phyloP scores from a whole-genome alignment of 2,329 filamentous ascomycete species.

The Verticillium nonalfalfae region DNA sequence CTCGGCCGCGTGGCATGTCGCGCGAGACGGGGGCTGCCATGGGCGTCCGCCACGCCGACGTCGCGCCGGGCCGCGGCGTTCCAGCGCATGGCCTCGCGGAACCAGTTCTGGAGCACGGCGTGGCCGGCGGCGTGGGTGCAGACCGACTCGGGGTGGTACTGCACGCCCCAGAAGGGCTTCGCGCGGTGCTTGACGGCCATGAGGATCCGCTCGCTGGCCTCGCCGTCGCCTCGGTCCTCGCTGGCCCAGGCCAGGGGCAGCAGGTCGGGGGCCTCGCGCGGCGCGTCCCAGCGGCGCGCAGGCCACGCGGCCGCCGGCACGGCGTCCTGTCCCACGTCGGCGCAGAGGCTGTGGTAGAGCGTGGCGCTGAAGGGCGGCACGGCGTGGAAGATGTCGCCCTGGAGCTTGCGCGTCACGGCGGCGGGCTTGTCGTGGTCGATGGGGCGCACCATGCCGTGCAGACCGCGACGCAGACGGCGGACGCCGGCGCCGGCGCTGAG shows the following conservation, averaged over 20 bases:
- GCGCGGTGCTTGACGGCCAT: constrained; percentile 67
- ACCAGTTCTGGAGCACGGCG: constrained; percentile 69
- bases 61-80: constrained; percentile 30
- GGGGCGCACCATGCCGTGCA: constrained; percentile 74
- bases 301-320: constrained; percentile 28
- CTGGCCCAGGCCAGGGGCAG: constrained; percentile 59
- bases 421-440: constrained; percentile 46
- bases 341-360: constrained; percentile 65
- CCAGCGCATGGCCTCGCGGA: constrained; percentile 57
- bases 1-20: constrained; percentile 24
- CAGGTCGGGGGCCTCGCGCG: constrained; percentile 30
- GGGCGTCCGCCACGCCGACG: constrained; percentile 8
- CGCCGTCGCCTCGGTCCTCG: constrained; percentile 29
- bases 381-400: constrained; percentile 57
- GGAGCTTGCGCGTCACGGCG: background rate
- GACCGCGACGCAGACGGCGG: constrained; percentile 59
- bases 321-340: constrained; percentile 44
- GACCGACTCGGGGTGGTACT: constrained; percentile 86
- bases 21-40: constrained; percentile 13
- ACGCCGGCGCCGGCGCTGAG: constrained; percentile 62
- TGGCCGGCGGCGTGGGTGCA: constrained; percentile 68
- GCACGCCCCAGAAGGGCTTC: constrained; percentile 78
- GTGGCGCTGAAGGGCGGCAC: constrained; percentile 61
- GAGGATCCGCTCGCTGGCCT: constrained; percentile 47
- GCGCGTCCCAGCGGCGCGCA: constrained; percentile 30